Evolutionary conservation across 2,329 filamentous ascomycete genomes (phyloP).

Genomic region (Dothideomycetidae sp.): DNA sequence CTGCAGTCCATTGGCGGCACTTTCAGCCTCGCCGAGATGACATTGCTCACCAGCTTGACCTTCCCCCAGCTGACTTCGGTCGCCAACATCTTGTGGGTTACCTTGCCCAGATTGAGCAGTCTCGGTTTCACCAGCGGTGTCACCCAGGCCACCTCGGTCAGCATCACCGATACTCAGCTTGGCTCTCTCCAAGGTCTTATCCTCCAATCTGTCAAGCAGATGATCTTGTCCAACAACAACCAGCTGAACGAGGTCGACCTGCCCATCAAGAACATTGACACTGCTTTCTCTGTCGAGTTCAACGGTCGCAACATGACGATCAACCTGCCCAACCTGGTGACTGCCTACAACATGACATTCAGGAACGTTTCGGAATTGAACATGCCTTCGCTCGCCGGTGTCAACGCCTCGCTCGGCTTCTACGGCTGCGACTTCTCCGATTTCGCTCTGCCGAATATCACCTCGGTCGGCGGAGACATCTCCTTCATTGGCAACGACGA

Average conservation of each 20-base stretch:
- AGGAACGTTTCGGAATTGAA: constrained; percentile 62
- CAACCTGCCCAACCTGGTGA: constrained; percentile 62
- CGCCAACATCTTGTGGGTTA: constrained; percentile 53
- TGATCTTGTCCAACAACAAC: constrained; percentile 84
- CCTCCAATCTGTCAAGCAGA: constrained; percentile 52
- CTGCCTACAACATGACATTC: constrained; percentile 69
- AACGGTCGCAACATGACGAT: constrained; percentile 63
- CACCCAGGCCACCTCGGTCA: constrained; percentile 51
- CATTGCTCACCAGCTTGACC: constrained; percentile 51
- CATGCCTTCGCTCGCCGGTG: constrained; percentile 55
- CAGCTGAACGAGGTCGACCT: constrained; percentile 64
- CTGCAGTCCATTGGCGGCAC: constrained; percentile 51
- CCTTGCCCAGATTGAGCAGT: constrained; percentile 49
- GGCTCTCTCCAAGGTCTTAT: constrained; percentile 67
- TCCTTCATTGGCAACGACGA: constrained; percentile 43
- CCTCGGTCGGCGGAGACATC: constrained; percentile 44
- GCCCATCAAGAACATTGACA: constrained; percentile 61
- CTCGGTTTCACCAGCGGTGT: constrained; percentile 51
- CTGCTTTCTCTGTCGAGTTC: constrained; percentile 56
- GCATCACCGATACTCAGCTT: constrained; percentile 77
- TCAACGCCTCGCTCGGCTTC: constrained; percentile 72
- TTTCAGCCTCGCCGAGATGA: constrained; percentile 58
- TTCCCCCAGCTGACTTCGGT: constrained; percentile 53
- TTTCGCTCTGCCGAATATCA: constrained; percentile 56
- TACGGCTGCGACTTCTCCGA: constrained; percentile 59